Percentiles rank a stretch among this genome's conserved stretches.
These are phyloP conservation scores for Parietaria judaica DNA, from an alignment of 306 rosid genomes.

Conservation along the genomic window DNA sequence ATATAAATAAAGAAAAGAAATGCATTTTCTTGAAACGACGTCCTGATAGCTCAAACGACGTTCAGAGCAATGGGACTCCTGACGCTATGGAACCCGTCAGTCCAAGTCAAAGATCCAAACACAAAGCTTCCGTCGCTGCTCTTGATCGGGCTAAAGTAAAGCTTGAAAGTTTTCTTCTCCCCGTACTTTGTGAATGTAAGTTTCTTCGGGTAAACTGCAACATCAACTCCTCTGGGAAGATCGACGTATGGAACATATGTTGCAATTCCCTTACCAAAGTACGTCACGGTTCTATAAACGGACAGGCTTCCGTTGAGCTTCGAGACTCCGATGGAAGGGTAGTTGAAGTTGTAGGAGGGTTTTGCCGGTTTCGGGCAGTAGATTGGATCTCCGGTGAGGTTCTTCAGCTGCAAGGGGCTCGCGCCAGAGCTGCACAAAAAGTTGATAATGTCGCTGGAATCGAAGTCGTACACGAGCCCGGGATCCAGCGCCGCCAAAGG, in stretches of 20 bases:
- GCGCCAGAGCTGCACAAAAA: slow-evolving; percentile 59
- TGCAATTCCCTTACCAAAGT: slow-evolving; percentile 35
- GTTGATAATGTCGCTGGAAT: slow-evolving; percentile 43
- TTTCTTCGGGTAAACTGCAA: slow-evolving; percentile 31
- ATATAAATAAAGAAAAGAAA: too few species aligned
- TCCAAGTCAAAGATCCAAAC: slow-evolving; percentile 69
- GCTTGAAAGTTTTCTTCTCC: slow-evolving; percentile 35
- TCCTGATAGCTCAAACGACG: slow-evolving; percentile 25
- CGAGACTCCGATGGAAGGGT: slow-evolving; percentile 65
- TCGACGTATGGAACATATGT: slow-evolving; percentile 40
- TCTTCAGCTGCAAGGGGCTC: slow-evolving; percentile 43
- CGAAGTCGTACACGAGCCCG: slow-evolving; percentile 48
- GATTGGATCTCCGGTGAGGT: slow-evolving; percentile 35
- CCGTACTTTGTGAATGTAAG: slow-evolving; percentile 30
- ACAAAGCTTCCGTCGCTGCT: slow-evolving; percentile 56
- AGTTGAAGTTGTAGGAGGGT: slow-evolving; percentile 54
- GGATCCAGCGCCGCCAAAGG: slow-evolving; percentile 50
- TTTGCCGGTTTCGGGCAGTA: slow-evolving; percentile 34
- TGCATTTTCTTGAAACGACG: slow-evolving; percentile 1
- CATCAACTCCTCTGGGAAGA: slow-evolving; percentile 40
- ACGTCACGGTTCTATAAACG: slow-evolving; percentile 47
- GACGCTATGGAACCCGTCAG: slow-evolving; percentile 40
- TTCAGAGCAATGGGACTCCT: slow-evolving; percentile 62
- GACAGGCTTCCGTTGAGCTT: slow-evolving; percentile 55
- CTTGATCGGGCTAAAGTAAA: slow-evolving; percentile 37